Evolutionary conservation across 352 stramenopile genomes (phyloP), one percentile per base, ranked within the genome.

Genomic region (Globisporangium apiculatum): DNA sequence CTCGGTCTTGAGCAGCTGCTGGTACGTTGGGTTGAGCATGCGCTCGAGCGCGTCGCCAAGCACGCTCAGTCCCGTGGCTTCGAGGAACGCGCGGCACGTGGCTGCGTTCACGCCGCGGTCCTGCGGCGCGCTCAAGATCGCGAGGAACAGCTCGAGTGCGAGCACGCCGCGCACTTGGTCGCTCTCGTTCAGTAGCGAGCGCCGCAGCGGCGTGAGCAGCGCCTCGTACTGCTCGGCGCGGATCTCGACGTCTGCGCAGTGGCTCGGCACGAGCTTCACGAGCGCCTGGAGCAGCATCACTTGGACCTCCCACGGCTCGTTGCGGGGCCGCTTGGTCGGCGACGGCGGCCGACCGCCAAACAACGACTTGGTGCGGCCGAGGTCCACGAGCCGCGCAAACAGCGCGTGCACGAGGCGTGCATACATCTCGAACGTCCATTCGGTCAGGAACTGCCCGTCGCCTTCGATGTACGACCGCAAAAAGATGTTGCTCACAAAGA

Each of bases 401-500:
- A 94, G 71, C 18, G 77, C 81, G 55, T 73, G 69, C 51, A 91
- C 78, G 47, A 89, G 67, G 8, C 79, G 66, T 12, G 57, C 60
- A 63, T 87, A 91, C 83, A 90, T 91, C 18, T 82, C 74, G 4
- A 71, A 60, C 35, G 73, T 87, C 85, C 83, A 94, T 18, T 80
- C 62, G 47, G 77, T 89, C 41, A 92, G 65, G 52, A 94, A 92
- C 36, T 86, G 66, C 0, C 85, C 85, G 53, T 91, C 74, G 18
- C 77, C 80, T 67, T 91, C 79, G 50, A 94, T 83, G 59, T 89
- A 94, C 14, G 83, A 90, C 12, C 71, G 70, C 24, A 94, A 38
- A 55, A 93, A 94, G 53, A 94, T 89, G 48, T 91, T 86, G 9
- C 81, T 77, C 5, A 93, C 77, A 38, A 87, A 89, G 14, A 93